Evolutionary conservation across 805 yeast species (phyloP).

Genomic region (Isabelozyma pseudorhagii): DNA sequence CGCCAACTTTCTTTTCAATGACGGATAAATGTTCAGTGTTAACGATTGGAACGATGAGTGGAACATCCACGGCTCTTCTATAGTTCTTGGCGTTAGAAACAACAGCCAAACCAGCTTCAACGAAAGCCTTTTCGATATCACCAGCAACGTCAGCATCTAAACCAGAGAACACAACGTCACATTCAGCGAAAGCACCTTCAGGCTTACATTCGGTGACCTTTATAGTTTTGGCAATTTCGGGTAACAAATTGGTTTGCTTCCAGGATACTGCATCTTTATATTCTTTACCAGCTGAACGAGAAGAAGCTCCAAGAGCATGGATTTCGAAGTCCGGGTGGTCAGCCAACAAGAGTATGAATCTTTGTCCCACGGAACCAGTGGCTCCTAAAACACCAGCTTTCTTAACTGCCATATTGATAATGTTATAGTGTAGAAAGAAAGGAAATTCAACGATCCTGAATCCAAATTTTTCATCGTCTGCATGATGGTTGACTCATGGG

Average conservation of each 20-base stretch:
- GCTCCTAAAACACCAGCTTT: constrained; percentile 94
- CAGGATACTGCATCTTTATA: constrained; percentile 86
- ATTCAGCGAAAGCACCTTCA: constrained; percentile 69
- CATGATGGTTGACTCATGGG: neutral
- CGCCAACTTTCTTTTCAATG: constrained; percentile 54
- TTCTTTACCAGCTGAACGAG: constrained; percentile 88
- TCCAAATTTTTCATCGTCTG: neutral
- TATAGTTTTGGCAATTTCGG: constrained; percentile 59
- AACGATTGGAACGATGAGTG: constrained; percentile 91
- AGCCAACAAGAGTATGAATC: constrained; percentile 81
- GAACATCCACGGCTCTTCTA: constrained; percentile 83
- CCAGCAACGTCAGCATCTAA: constrained; percentile 93
- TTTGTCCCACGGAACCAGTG: constrained; percentile 96
- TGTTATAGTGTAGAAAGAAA: neutral
- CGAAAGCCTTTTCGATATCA: constrained; percentile 81
- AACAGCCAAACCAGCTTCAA: constrained; percentile 75
- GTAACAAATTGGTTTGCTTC: constrained; percentile 88
- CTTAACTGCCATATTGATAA: constrained; percentile 13
- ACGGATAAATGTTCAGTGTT: constrained; percentile 87
- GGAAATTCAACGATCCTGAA: neutral
- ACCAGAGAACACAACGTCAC: constrained; percentile 95
- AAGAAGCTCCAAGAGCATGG: constrained; percentile 84
- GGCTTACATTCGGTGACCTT: constrained; percentile 76
- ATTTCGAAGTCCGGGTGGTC: constrained; percentile 89
- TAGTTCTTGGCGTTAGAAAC: constrained; percentile 96